Conservation (phyloP, 495 filamentous ascomycete species). For the Umbilicaria muhlenbergii region DNA sequence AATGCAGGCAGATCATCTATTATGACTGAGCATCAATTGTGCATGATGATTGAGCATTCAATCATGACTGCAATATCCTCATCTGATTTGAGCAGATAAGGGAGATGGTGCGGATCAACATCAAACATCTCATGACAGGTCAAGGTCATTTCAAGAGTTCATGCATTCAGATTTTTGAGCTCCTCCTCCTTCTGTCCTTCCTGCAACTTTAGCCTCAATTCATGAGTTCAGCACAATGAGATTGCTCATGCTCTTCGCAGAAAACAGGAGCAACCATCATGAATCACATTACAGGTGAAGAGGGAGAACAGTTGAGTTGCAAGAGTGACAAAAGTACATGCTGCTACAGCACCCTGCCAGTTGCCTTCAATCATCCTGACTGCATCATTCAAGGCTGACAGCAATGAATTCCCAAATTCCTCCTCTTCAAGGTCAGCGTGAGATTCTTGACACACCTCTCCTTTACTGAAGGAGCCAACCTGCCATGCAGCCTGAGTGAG, state of each 20-base stretch:
- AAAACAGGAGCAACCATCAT: slow-evolving; percentile 9
- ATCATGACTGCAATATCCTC: slow-evolving; percentile 21
- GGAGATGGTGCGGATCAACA: slow-evolving; percentile 14
- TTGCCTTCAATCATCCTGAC: slow-evolving; percentile 26
- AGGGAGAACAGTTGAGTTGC: slow-evolving; percentile 23
- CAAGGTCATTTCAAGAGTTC: slow-evolving; percentile 17
- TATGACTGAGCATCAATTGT: slow-evolving; percentile 15
- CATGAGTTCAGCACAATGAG: slow-evolving; percentile 17
- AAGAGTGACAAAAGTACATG: slow-evolving; percentile 22
- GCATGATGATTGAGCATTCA: slow-evolving; percentile 23
- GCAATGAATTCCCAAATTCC: slow-evolving; percentile 10
- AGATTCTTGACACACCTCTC: slow-evolving; percentile 7
- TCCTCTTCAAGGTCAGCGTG: slow-evolving; percentile 19
- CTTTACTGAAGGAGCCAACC: slow-evolving; percentile 20
- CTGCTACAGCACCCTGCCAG: slow-evolving; percentile 29
- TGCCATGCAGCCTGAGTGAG: slow-evolving; percentile 35
- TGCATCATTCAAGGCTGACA: slow-evolving; percentile 12
- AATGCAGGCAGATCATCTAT: slow-evolving; percentile 3
- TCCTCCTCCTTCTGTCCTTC: slow-evolving; percentile 2
- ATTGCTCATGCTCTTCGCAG: slow-evolving; percentile 13
- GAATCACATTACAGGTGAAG: slow-evolving; percentile 6
- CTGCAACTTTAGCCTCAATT: slow-evolving; percentile 13
- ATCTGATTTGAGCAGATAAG: slow-evolving; percentile 8
- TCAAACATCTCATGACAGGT: slow-evolving; percentile 26
- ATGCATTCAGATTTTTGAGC: slow-evolving; percentile 12